Conservation (phyloP, 1,284 basidiomycete genomes). For the Ganoderma meredithae region DNA sequence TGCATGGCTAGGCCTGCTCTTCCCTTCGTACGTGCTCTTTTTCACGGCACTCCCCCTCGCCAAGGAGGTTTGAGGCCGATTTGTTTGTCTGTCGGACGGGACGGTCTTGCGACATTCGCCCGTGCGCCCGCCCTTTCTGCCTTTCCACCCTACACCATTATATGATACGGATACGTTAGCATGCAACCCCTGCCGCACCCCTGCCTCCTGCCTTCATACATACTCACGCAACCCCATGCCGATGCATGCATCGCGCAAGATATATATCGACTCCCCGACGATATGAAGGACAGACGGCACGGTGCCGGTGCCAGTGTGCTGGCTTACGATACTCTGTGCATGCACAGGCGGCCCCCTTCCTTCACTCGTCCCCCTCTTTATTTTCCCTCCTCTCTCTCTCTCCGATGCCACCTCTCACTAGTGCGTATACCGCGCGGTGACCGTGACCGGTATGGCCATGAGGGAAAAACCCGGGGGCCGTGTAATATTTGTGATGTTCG, state of each 20-base stretch:
- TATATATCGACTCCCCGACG: not conserved
- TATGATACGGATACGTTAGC: too few species aligned
- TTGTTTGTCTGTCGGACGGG: too few species aligned
- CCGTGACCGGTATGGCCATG: not conserved
- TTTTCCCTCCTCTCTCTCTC: too few species aligned
- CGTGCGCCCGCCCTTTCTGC: too few species aligned
- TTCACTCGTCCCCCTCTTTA: not conserved
- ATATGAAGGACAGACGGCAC: not conserved
- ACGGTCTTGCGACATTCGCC: too few species aligned
- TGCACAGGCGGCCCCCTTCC: not conserved
- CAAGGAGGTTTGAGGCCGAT: too few species aligned
- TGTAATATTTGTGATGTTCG: not conserved
- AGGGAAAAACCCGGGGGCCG: not conserved
- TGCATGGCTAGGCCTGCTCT: not conserved
- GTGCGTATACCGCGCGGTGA: too few species aligned
- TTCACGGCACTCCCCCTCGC: too few species aligned
- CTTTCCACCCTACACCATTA: too few species aligned
- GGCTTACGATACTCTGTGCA: slow-evolving; percentile 4
- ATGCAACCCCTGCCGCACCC: too few species aligned
- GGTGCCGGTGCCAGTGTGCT: not conserved
- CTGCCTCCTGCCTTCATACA: too few species aligned
- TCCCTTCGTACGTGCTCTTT: not conserved
- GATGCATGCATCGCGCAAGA: not conserved
- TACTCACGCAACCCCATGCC: not conserved
- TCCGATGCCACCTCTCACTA: too few species aligned